Conservation (phyloP, 805 yeast species). For the Brettanomyces nanus region DNA sequence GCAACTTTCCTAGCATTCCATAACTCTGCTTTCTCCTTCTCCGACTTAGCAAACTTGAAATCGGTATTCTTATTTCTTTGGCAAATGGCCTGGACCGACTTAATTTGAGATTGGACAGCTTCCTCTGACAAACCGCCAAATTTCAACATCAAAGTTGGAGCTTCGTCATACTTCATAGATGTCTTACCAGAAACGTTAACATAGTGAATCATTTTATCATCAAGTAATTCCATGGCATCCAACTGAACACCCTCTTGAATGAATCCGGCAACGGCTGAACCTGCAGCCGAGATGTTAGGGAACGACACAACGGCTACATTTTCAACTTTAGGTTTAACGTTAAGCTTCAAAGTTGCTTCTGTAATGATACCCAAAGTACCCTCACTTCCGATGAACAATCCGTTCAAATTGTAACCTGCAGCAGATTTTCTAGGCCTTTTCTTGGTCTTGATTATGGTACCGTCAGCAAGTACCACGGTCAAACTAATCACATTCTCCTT, state of each 20-base stretch:
- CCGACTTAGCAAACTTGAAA: conserved; percentile 56
- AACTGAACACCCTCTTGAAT: conserved; percentile 63
- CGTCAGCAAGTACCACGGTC: conserved; percentile 76
- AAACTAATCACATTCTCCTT: conserved; percentile 60
- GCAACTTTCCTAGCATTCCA: conserved; percentile 83
- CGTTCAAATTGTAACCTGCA: conserved; percentile 75
- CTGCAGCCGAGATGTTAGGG: conserved; percentile 56
- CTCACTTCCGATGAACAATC: conserved; percentile 73
- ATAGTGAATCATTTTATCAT: conserved; percentile 63
- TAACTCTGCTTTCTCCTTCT: conserved; percentile 60
- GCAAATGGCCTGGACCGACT: conserved; percentile 36
- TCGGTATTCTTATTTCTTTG: conserved; percentile 36
- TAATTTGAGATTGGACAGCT: conserved; percentile 43
- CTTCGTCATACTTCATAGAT: conserved; percentile 49
- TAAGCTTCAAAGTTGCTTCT: conserved; percentile 57
- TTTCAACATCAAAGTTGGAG: conserved; percentile 69
- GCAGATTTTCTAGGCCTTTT: conserved; percentile 69
- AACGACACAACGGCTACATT: conserved; percentile 67
- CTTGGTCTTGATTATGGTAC: conserved; percentile 66
- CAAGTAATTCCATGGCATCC: conserved; percentile 74
- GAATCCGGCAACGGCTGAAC: conserved; percentile 56
- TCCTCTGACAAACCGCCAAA: conserved; percentile 54
- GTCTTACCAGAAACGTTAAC: conserved; percentile 58
- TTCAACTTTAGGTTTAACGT: conserved; percentile 53
- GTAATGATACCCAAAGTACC: conserved; percentile 74